Evolutionary conservation across 192 early-diverging fungal genomes (phyloP).

Genomic region (Gryganskiella cystojenkinii): DNA sequence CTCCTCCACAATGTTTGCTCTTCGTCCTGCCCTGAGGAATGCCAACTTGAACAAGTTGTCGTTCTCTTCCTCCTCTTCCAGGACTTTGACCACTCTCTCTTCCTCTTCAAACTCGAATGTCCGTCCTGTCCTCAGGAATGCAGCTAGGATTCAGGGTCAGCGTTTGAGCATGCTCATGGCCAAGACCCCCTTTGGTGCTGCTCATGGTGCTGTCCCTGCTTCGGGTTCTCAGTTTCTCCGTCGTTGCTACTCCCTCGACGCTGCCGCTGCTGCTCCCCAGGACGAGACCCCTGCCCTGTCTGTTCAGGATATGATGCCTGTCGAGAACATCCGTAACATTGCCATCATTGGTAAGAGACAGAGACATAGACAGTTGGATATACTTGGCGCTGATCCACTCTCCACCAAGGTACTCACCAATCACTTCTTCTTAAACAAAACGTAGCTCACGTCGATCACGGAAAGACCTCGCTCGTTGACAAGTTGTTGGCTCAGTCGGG

Average conservation of each 20-base stretch:
- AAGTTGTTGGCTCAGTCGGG: constrained; percentile 64
- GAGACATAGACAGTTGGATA: background rate
- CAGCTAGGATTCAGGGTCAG: constrained; percentile 15
- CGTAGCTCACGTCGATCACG: constrained; percentile 91
- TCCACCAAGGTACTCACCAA: background rate
- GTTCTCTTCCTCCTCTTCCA: constrained; percentile 10
- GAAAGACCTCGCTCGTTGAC: constrained; percentile 73
- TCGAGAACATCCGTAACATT: constrained; percentile 54
- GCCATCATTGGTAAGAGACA: constrained; percentile 46
- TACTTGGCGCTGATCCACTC: background rate
- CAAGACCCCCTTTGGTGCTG: constrained; percentile 19
- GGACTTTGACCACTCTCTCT: constrained; percentile 3
- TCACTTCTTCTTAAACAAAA: background rate
- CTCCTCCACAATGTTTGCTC: constrained; percentile 27
- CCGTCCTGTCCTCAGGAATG: constrained; percentile 19
- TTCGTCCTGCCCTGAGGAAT: constrained; percentile 28
- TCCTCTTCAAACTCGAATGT: background rate
- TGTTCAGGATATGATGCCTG: constrained; percentile 53
- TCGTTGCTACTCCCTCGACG: constrained; percentile 23
- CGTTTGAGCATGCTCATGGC: constrained; percentile 18
- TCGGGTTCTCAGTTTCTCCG: constrained; percentile 18
- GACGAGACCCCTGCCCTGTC: constrained; percentile 32
- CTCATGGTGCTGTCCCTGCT: background rate
- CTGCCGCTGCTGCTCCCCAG: constrained; percentile 14
- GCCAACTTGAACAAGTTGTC: constrained; percentile 13